phyloP scores from a whole-genome alignment of 345 rosid genomes.

The Mercurialis annua region DNA sequence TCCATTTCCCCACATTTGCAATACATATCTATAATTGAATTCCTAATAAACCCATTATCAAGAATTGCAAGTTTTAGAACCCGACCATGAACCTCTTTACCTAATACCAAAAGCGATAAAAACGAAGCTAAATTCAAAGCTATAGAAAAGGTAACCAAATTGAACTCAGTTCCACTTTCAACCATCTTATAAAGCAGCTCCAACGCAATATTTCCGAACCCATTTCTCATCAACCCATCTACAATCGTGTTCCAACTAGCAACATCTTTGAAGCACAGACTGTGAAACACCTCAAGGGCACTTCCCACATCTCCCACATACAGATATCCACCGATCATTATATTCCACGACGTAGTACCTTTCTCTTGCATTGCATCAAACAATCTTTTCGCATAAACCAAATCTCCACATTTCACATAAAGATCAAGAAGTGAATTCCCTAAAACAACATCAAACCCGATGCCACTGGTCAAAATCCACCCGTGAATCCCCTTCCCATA shows the following conservation, averaged over 20 bases:
- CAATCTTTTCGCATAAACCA: conserved; percentile 26
- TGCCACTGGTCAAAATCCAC: conserved; percentile 40
- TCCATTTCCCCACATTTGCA: conserved; percentile 45
- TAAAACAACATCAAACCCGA: conserved; percentile 37
- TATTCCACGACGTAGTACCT: conserved; percentile 42
- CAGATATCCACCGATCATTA: conserved; percentile 39
- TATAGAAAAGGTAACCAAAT: conserved; percentile 37
- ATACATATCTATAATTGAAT: conserved; percentile 49
- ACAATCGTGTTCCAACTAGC: conserved; percentile 49
- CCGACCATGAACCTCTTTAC: conserved; percentile 44
- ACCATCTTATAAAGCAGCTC: conserved; percentile 43
- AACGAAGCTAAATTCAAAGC: conserved; percentile 44
- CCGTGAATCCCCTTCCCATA: conserved; percentile 49
- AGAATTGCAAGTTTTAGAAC: conserved; percentile 29
- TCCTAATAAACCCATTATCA: conserved; percentile 34
- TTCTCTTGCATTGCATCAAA: conserved; percentile 39
- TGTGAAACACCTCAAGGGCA: conserved; percentile 37
- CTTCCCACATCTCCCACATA: conserved; percentile 32
- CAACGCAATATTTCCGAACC: conserved; percentile 36
- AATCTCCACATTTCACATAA: conserved; percentile 41
- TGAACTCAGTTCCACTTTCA: conserved; percentile 28
- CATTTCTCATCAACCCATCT: conserved; percentile 40
- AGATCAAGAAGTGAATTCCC: conserved; percentile 47
- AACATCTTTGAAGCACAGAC: conserved; percentile 30
- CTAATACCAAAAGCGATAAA: conserved; percentile 29